These are phyloP conservation scores for Phragmites australis DNA, from an alignment of 176 grass and related monocot genomes.

Conservation along the genomic window DNA sequence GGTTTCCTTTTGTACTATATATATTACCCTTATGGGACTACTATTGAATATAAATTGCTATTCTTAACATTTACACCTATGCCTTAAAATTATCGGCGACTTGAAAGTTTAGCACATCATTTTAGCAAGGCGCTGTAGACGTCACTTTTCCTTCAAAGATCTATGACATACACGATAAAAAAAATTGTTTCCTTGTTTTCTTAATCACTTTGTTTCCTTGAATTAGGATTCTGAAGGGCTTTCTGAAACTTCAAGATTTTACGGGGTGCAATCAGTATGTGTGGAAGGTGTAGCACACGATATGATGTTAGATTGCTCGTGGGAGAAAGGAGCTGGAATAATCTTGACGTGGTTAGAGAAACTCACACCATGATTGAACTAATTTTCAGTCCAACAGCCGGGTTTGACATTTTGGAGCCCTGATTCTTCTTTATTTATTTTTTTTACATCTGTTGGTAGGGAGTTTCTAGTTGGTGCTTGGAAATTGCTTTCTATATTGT, in stretches of 20 bases:
- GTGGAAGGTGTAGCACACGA: slow-evolving; percentile 83
- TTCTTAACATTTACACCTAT: no score
- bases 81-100: no score
- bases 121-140: not conserved
- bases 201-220: slow-evolving; percentile 18
- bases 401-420: not conserved
- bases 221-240: slow-evolving; percentile 74
- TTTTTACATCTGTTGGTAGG: not conserved
- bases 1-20: no score
- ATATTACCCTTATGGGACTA: no score
- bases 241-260: slow-evolving; percentile 79
- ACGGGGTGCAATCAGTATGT: slow-evolving; percentile 55
- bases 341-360: slow-evolving; percentile 71
- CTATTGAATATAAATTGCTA: no score
- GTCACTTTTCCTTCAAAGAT: not conserved
- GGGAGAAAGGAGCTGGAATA: slow-evolving; percentile 80
- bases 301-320: slow-evolving; percentile 85
- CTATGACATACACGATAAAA: not conserved
- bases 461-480: not conserved
- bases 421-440: not conserved
- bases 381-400: not conserved
- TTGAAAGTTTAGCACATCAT: no score
- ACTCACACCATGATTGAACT: slow-evolving; percentile 17
- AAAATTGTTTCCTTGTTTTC: not conserved
- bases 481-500: not conserved